Evolutionary conservation across 2,329 filamentous ascomycete species (phyloP).

Genomic region (Colletotrichum viniferum): DNA sequence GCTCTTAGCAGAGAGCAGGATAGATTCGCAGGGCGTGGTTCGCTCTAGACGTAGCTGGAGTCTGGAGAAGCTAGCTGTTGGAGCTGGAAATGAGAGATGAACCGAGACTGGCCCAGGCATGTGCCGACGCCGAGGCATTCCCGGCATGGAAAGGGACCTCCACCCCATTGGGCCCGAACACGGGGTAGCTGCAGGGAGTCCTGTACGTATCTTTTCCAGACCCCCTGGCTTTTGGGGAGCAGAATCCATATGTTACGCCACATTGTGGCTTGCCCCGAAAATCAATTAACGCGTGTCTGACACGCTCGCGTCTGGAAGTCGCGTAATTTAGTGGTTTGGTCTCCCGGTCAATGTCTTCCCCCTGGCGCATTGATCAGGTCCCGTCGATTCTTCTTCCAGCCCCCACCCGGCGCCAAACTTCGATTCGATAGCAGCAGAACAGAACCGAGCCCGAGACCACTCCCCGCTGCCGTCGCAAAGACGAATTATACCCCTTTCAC

Average conservation of each 20-base stretch:
- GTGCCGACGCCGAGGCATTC: slow-evolving; percentile 32
- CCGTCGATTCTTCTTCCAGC: slow-evolving; percentile 26
- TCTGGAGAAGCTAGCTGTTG: neutral
- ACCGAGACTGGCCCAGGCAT: slow-evolving; percentile 25
- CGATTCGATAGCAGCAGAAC: slow-evolving; percentile 5
- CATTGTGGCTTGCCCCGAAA: neutral
- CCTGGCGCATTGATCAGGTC: slow-evolving; percentile 23
- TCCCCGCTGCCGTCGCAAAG: neutral
- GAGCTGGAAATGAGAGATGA: slow-evolving; percentile 4
- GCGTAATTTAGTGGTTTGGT: slow-evolving; percentile 3
- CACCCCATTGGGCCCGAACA: slow-evolving; percentile 16
- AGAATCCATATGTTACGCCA: neutral
- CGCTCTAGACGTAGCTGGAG: neutral
- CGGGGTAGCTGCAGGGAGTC: slow-evolving; percentile 5
- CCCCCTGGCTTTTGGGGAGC: neutral
- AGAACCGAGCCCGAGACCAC: neutral
- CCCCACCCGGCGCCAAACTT: slow-evolving; percentile 22
- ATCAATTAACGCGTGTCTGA: slow-evolving; percentile 17
- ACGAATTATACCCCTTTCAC: neutral
- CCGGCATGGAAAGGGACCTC: slow-evolving; percentile 10
- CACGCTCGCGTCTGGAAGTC: slow-evolving; percentile 24
- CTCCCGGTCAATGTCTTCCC: slow-evolving; percentile 23
- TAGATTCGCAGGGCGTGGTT: neutral
- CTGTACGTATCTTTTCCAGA: neutral
- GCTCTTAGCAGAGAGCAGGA: neutral